Conservation (phyloP, 169 alveolate genomes). For the Eimeria tenella region DNA sequence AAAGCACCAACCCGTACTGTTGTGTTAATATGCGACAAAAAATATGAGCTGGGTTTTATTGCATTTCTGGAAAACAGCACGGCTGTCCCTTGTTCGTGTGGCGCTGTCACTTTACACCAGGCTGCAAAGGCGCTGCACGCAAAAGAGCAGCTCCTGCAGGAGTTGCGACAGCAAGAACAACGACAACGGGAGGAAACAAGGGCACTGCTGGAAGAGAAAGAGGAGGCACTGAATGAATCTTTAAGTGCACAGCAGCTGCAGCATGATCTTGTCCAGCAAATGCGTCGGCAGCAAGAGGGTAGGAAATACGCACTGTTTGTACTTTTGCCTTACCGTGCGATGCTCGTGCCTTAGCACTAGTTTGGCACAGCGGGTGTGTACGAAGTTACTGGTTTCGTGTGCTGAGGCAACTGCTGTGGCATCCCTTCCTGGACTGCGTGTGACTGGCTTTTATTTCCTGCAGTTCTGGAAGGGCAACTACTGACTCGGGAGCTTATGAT, state of each 20-base stretch:
- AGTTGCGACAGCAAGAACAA: constrained; percentile 7
- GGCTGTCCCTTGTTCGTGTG: neutral
- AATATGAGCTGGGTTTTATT: no score
- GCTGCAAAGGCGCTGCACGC: neutral
- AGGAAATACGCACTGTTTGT: neutral
- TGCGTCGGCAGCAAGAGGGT: constrained; percentile 53
- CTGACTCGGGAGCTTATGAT: constrained; percentile 58
- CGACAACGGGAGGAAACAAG: constrained; percentile 12
- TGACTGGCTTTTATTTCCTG: neutral
- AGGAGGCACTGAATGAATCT: constrained; percentile 6
- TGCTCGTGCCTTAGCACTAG: neutral
- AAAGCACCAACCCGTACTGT: no score
- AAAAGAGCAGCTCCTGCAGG: constrained; percentile 42
- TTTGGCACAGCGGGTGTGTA: neutral
- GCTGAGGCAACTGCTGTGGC: neutral
- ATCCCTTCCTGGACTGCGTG: neutral
- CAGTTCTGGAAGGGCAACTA: constrained; percentile 41
- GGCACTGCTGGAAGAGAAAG: constrained; percentile 19
- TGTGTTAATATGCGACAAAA: no score
- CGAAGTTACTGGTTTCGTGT: neutral
- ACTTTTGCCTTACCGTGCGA: neutral
- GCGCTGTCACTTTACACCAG: neutral
- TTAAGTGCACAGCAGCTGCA: constrained; percentile 17
- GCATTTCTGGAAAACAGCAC: no score
- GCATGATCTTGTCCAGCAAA: neutral